These are phyloP conservation scores for Phylloporus scabripes DNA, from an alignment of 768 basidiomycete genomes.

Conservation along the genomic window DNA sequence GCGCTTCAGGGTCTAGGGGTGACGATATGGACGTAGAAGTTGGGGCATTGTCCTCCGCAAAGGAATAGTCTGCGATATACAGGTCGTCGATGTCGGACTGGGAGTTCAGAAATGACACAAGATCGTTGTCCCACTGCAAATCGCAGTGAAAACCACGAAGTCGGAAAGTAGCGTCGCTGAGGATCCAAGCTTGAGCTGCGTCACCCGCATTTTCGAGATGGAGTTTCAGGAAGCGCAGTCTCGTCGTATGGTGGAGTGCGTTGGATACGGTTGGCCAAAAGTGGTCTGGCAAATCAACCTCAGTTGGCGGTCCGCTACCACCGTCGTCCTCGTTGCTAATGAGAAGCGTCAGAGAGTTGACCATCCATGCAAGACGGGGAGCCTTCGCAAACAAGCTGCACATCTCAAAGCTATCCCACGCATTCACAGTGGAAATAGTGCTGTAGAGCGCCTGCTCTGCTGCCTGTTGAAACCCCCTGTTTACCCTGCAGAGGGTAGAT, in stretches of 20 bases:
- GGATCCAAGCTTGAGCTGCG: slow-evolving; percentile 33
- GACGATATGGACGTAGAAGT: slow-evolving; percentile 14
- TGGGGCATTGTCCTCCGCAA: slow-evolving; percentile 9
- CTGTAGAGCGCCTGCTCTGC: slow-evolving; percentile 59
- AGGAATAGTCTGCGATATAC: slow-evolving; percentile 34
- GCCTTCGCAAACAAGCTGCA: slow-evolving; percentile 43
- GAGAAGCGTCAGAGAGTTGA: slow-evolving; percentile 51
- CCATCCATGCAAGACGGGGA: slow-evolving; percentile 45
- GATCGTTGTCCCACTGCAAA: slow-evolving; percentile 55
- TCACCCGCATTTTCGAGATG: slow-evolving; percentile 30
- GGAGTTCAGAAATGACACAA: slow-evolving; percentile 35
- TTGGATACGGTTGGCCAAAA: slow-evolving; percentile 49
- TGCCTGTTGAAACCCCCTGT: slow-evolving; percentile 46
- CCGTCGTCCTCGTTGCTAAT: slow-evolving; percentile 24
- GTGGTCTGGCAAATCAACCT: slow-evolving; percentile 26
- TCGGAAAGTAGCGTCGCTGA: slow-evolving; percentile 41
- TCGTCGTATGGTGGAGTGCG: slow-evolving; percentile 43
- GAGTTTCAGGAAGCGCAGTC: slow-evolving; percentile 50
- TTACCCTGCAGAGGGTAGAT: slow-evolving; percentile 53
- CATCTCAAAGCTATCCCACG: slow-evolving; percentile 36
- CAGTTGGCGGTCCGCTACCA: neutral
- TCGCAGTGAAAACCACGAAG: slow-evolving; percentile 63
- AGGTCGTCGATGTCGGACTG: slow-evolving; percentile 24
- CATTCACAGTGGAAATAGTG: slow-evolving; percentile 44
- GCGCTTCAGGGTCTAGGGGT: slow-evolving; percentile 26